These are phyloP conservation scores for Penicillium hesseltinei DNA, from an alignment of 2,329 filamentous ascomycete species.

Conservation along the genomic window DNA sequence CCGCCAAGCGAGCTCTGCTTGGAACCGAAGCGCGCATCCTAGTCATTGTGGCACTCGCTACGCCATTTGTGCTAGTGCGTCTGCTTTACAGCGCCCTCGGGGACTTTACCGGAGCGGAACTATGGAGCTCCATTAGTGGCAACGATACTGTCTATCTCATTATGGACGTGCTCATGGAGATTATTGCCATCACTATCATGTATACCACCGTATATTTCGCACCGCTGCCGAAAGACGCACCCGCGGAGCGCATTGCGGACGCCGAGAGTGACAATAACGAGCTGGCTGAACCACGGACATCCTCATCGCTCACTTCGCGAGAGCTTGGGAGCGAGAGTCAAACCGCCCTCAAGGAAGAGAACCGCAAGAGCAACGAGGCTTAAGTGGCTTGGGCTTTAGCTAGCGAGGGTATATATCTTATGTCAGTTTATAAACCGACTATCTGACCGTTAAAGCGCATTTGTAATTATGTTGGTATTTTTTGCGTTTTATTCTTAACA, in stretches of 20 bases:
- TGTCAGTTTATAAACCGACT: neutral
- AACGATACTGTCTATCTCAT: neutral
- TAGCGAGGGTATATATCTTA: neutral
- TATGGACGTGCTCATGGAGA: neutral
- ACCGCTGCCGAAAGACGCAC: neutral
- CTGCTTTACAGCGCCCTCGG: neutral
- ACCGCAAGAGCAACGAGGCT: neutral
- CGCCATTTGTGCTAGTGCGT: neutral
- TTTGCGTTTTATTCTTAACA: neutral
- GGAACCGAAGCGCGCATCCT: neutral
- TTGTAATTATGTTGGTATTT: neutral
- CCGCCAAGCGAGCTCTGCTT: neutral
- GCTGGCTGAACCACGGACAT: too few relatives aligned
- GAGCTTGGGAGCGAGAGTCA: neutral
- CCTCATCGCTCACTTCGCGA: neutral
- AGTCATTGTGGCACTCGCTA: neutral
- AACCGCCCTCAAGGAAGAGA: neutral
- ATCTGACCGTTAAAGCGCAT: neutral
- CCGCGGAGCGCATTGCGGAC: neutral
- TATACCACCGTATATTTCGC: neutral
- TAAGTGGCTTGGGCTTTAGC: neutral
- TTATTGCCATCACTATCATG: neutral
- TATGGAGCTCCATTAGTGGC: neutral
- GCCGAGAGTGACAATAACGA: neutral
- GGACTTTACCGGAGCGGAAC: neutral